These are phyloP conservation scores for Suhomyces wounanorum DNA, from an alignment of 1,139 yeast genomes.

Conservation along the genomic window DNA sequence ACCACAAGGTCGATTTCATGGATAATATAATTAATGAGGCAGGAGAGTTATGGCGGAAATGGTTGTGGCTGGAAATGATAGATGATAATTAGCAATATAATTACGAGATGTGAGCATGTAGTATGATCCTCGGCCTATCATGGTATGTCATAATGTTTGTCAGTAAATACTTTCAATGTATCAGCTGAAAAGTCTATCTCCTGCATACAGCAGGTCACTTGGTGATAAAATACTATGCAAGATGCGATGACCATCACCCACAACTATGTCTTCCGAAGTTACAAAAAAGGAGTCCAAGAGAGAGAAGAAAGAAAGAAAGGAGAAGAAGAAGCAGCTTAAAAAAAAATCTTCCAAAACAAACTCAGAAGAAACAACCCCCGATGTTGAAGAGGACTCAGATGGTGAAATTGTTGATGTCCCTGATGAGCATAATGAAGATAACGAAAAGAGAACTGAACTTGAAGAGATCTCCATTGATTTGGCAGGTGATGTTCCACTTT, in stretches of 20 bases:
- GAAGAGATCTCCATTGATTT: slow-evolving; percentile 83
- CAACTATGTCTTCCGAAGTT: slow-evolving; percentile 6
- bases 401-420: slow-evolving; percentile 16
- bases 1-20: slow-evolving; percentile 54
- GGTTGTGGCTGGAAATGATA: slow-evolving; percentile 74
- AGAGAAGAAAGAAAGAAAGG: slow-evolving; percentile 29
- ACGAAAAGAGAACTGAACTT: slow-evolving; percentile 7
- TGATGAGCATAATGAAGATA: slow-evolving; percentile 1
- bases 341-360: slow-evolving; percentile 20
- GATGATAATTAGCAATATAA: slow-evolving; percentile 36
- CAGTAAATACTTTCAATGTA: no score
- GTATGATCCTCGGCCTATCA: background rate
- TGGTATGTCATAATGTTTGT: no score
- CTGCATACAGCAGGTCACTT: background rate
- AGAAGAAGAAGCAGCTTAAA: slow-evolving; percentile 27
- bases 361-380: slow-evolving; percentile 10
- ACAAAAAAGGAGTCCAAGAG: slow-evolving; percentile 26
- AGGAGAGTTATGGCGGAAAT: slow-evolving; percentile 86
- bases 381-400: slow-evolving; percentile 17
- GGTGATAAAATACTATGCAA: background rate
- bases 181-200: background rate
- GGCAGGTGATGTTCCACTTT: slow-evolving; percentile 74
- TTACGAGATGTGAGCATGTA: background rate
- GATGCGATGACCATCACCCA: slow-evolving; percentile 9
- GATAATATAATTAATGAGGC: slow-evolving; percentile 75